Evolutionary conservation across 2,329 filamentous ascomycete species (phyloP), one percentile per base, ranked within the genome.

Genomic region (Pseudogymnoascus pannorum): DNA sequence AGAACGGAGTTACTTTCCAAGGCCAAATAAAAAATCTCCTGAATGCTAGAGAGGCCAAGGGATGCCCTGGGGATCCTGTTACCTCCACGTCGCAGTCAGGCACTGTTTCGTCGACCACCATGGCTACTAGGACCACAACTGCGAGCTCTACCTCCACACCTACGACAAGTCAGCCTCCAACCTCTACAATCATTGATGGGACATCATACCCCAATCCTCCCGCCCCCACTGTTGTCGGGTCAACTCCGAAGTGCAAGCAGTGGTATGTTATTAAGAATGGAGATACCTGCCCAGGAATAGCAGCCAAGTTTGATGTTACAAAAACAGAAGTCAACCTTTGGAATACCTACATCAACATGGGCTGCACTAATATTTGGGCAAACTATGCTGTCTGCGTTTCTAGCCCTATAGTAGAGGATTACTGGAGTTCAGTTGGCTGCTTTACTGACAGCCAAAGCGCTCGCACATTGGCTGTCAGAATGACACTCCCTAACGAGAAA

Each of bases 1-100:
- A 65, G 35, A 40, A 33, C 29, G 48, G 36, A 26, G 36, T 18
- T 40, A 59, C 33, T 35, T 63, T 38, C 38, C 57, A 31, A 20
- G 24, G 9, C n/a, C 26, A 54, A n/a, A 51, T 63, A 7, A 63
- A 63, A 60, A 48, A 26, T 48, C 42, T 48, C 22, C 22, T 48
- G 42, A 48, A 48, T n/a, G 42, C 42, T n/a, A 48, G 14, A 48
- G 42, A 48, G 22, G 42, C 42, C 20, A 48, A 48, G 20, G 42
- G 42, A 48, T 48, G 42, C 42, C 42, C 36, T 11, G 36, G 36
- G 36, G 36, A 20, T 40, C 36, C 36, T 40, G 36, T 40, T 18
- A 40, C 36, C 16, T 40, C 36, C 7, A 40, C 36, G 16, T 9
- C 36, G 16, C 35, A n/a, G 33, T 18, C 36, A 38, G 36, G 36